Evolutionary conservation across 2,329 filamentous ascomycete species (phyloP), one percentile per base, ranked within the genome.

Genomic region (Sordariomycetes sp.): DNA sequence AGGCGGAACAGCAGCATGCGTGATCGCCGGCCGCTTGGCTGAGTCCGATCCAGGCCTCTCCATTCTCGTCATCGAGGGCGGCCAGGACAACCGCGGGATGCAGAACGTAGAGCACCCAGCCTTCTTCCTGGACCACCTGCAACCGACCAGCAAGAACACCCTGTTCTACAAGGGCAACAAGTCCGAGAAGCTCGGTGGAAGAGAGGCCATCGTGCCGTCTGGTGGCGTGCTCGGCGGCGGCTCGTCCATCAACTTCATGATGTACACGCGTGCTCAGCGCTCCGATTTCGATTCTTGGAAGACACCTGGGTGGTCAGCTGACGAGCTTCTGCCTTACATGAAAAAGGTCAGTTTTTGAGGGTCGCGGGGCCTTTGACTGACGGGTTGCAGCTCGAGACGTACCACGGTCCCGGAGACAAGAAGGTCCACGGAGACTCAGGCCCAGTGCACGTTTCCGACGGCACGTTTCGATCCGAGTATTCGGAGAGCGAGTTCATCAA

Each of bases 11-110:
- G 61, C 66, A 23, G 65, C 63, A 18, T 65, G 64, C 43, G 57
- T 70, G n/a, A 51, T 69, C 26, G 68, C 69, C 15, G 61, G 57
- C 4, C 57, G 70, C 31, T 58, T 74, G 5, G 63, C 67, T 9
- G 62, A 65, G 38, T 64, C 66, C 1, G 61, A 70, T 36, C 66
- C 64, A 1, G 52, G 54, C 21, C 54, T 72, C 3, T 63, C 61
- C 10, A 63, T 74, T 32, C 53, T 75, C 10, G 53, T 76, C 17
- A 37, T 55, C 20, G 53, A 57, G 30, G 40, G 39, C 23, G 53
- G 51, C 4, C 39, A 31, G 14, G 46, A 49, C 32, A 53, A 51
- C 16, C 41, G 43, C 8, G 36, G 53, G 6, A 42, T 48, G 8
- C 44, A 46, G 0, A 40, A 39, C 10, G 40, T 55, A n/a, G 32